Conservation (phyloP, 805 yeast genomes). For the Schizosaccharomyces octosporus region DNA sequence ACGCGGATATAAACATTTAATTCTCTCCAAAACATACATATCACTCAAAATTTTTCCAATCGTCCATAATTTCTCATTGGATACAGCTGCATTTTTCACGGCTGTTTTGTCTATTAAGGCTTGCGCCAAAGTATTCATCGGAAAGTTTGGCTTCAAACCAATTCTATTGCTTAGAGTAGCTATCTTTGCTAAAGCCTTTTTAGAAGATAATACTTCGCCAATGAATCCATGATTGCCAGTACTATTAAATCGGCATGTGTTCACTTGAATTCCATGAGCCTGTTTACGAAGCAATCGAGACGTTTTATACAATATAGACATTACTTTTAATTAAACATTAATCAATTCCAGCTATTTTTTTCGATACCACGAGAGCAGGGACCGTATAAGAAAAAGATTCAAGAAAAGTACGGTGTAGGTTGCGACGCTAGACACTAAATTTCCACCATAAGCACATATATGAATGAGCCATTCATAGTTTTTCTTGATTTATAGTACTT, state of each 20-base stretch:
- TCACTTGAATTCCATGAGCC: no score
- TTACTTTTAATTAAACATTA: no score
- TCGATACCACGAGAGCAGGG: no score
- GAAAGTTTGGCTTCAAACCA: not conserved
- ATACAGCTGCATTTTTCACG: not conserved
- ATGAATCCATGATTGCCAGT: not conserved
- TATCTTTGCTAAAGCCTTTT: not conserved
- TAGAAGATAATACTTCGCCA: not conserved
- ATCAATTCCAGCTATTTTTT: no score
- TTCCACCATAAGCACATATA: no score
- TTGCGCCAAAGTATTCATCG: not conserved
- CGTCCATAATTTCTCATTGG: not conserved
- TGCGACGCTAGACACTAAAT: no score
- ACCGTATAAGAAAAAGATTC: no score
- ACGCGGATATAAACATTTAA: constrained; percentile 63
- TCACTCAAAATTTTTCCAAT: not conserved
- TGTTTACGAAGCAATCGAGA: no score
- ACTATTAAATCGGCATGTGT: not conserved
- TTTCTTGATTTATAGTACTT: no score
- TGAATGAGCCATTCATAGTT: no score
- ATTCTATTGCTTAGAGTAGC: not conserved
- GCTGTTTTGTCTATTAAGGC: not conserved
- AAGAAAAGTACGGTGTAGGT: no score
- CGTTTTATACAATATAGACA: no score
- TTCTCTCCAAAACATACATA: constrained; percentile 39